These are phyloP conservation scores for Talaromyces sp. DNA, from an alignment of 2,329 filamentous ascomycete species.

Conservation along the genomic window DNA sequence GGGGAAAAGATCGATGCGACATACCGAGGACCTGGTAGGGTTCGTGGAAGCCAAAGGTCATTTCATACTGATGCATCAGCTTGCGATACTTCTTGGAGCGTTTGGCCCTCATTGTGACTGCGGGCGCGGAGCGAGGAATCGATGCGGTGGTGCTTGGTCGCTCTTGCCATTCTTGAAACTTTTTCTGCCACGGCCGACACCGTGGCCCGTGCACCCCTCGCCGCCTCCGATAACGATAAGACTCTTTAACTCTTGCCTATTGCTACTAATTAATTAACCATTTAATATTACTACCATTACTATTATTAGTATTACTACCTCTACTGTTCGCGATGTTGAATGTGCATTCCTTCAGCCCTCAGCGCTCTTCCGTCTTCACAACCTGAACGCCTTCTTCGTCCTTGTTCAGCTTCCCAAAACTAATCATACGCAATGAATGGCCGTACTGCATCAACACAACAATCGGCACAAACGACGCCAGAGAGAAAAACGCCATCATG, in stretches of 20 bases:
- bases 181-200: conserved; percentile 22
- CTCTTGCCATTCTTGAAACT: conserved; percentile 13
- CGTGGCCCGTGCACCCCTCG: conserved; percentile 20
- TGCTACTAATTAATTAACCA: not conserved
- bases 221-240: conserved; percentile 9
- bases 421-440: conserved; percentile 1
- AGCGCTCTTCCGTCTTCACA: not conserved
- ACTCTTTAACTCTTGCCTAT: no score
- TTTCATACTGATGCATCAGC: conserved; percentile 86
- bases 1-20: not conserved
- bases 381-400: conserved; percentile 9
- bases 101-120: conserved; percentile 59
- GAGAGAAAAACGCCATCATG: conserved; percentile 5
- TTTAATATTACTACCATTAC: not conserved
- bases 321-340: not conserved
- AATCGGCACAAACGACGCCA: conserved; percentile 5
- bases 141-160: not conserved
- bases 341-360: no score
- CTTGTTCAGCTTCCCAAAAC: conserved; percentile 4
- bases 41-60: conserved; percentile 84
- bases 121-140: conserved; percentile 9
- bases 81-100: conserved; percentile 73
- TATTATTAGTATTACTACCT: not conserved
- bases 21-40: conserved; percentile 81
- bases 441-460: conserved; percentile 5